Evolutionary conservation across 1,284 basidiomycete genomes (phyloP).

Genomic region (Trichosporon sp.): DNA sequence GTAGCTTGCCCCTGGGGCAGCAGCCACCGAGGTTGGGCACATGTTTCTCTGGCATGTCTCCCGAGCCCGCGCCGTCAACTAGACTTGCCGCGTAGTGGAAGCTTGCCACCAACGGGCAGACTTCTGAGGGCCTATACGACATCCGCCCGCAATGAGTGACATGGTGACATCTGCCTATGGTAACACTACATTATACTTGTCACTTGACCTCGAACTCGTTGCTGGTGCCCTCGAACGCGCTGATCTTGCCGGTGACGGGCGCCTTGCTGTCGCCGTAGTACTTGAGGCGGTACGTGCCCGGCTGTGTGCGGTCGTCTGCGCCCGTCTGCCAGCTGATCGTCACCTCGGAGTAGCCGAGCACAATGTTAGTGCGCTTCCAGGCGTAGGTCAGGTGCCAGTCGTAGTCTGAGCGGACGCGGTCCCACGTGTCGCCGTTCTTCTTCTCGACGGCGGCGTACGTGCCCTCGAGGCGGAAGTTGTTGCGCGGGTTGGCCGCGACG

Average conservation of each 20-base stretch:
- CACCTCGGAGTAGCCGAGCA: conserved; percentile 8
- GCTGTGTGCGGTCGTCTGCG: neutral
- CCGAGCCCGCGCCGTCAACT: too few species aligned
- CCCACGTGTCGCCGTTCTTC: conserved; percentile 7
- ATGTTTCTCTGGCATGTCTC: too few species aligned
- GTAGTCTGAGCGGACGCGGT: conserved; percentile 10
- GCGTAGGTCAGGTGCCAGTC: conserved; percentile 16
- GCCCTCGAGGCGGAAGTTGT: conserved; percentile 20
- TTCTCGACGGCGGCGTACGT: conserved; percentile 18
- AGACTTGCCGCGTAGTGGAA: too few species aligned
- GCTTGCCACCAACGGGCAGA: too few species aligned
- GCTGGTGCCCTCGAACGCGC: conserved; percentile 7
- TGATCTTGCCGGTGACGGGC: conserved; percentile 5
- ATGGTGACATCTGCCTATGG: neutral
- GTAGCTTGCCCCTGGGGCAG: too few species aligned
- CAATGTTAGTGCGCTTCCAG: conserved; percentile 10
- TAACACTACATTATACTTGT: neutral
- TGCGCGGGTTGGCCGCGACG: conserved; percentile 19
- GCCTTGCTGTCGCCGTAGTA: conserved; percentile 19
- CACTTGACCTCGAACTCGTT: neutral
- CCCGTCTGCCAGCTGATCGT: conserved; percentile 17
- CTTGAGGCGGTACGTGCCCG: conserved; percentile 13
- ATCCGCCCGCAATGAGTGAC: too few species aligned
- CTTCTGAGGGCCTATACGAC: too few species aligned
- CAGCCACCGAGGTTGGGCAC: too few species aligned